phyloP scores from a whole-genome alignment of 1,139 yeast species.

The Geotrichum candidum region DNA sequence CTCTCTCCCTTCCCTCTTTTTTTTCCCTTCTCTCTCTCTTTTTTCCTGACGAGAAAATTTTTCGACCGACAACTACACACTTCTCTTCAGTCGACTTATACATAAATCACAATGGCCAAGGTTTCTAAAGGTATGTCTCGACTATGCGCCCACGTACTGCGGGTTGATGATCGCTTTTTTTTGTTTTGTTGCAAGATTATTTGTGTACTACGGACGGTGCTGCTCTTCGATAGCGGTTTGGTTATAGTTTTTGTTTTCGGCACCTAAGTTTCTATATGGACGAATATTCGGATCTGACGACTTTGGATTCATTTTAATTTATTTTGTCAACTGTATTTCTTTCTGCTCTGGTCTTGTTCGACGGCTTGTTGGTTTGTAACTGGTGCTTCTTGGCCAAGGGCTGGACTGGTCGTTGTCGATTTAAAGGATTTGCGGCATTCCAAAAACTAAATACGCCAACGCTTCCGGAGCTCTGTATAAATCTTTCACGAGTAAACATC shows the following conservation, averaged over 20 bases:
- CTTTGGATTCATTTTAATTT: not conserved
- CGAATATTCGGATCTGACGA: not conserved
- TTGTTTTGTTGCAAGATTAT: not conserved
- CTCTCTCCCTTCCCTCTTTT: not conserved
- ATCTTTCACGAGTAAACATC: not conserved
- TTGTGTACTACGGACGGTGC: not conserved
- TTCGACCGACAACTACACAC: constrained; percentile 10
- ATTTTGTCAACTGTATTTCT: not conserved
- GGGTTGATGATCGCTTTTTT: not conserved
- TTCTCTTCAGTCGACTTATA: constrained; percentile 17
- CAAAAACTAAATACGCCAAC: not conserved
- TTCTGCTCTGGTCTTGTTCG: not conserved
- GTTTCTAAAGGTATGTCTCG: constrained; percentile 32
- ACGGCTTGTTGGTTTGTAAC: not conserved
- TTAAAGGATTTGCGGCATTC: not conserved
- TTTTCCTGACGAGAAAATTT: constrained; percentile 13
- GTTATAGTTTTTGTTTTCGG: not conserved
- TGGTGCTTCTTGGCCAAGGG: not conserved
- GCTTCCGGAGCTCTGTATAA: not conserved
- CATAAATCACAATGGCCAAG: constrained; percentile 32
- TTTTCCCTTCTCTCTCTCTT: constrained; percentile 5
- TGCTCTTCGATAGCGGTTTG: not conserved
- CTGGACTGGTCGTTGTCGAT: not conserved
- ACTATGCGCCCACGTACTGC: not conserved
- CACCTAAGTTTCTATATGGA: not conserved